Evolutionary conservation across 202 grass and related monocot species (phyloP).

Genomic region (Hordeum pubiflorum): DNA sequence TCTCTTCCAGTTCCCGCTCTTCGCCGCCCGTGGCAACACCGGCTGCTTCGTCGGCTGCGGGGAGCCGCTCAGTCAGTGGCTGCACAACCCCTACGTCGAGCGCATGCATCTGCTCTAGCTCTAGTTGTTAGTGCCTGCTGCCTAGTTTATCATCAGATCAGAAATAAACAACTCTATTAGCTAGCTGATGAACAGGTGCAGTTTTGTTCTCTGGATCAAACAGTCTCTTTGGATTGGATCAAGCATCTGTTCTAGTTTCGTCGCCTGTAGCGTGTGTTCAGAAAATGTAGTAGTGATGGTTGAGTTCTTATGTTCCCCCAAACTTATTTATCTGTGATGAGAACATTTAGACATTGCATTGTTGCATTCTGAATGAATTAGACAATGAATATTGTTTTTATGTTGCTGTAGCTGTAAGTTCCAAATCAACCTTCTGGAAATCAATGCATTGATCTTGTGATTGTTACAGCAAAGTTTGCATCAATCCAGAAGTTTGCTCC

Average conservation of each 20-base stretch:
- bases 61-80: constrained; percentile 75
- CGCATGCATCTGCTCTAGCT: constrained; percentile 90
- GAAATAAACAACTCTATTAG: constrained; percentile 24
- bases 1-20: constrained; percentile 71
- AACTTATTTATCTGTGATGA: constrained; percentile 23
- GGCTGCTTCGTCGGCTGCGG: constrained; percentile 84
- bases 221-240: background rate
- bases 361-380: background rate
- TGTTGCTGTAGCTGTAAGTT: background rate
- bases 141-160: background rate
- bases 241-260: constrained; percentile 28
- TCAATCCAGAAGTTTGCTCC: background rate
- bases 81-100: constrained; percentile 86
- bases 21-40: constrained; percentile 51
- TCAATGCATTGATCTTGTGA: background rate
- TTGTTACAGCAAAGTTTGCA: background rate
- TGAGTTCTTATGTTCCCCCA: background rate
- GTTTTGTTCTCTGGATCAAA: constrained; percentile 35
- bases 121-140: constrained; percentile 4
- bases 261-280: background rate
- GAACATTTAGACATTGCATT: constrained; percentile 26
- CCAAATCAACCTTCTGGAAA: background rate
- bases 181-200: constrained; percentile 20
- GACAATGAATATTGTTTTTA: background rate
- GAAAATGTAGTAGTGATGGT: constrained; percentile 3